phyloP scores from a whole-genome alignment of 2,329 filamentous ascomycete species.

The Phaeosphaeriaceae sp. region DNA sequence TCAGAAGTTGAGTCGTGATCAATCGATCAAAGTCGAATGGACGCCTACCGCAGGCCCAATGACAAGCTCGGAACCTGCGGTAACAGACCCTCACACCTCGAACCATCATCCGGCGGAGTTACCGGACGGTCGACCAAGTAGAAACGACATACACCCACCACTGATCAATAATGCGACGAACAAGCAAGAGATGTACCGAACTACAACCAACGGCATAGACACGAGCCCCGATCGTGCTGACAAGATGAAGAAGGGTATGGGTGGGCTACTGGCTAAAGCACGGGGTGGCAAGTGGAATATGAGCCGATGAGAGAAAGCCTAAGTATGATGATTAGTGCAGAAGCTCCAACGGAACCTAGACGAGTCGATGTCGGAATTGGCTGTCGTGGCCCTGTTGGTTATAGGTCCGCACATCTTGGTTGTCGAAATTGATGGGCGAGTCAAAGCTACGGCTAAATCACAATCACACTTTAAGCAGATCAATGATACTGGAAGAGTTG shows the following conservation, averaged over 20 bases:
- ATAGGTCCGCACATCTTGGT: no score
- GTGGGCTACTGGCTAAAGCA: constrained; percentile 14
- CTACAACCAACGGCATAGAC: constrained; percentile 3
- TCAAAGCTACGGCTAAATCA: no score
- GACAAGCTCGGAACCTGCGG: background rate
- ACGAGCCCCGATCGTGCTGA: constrained; percentile 10
- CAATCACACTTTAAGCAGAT: no score
- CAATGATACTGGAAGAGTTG: no score
- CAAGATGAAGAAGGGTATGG: constrained; percentile 13
- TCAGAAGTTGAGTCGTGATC: constrained; percentile 42
- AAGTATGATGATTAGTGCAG: background rate
- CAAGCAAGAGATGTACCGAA: constrained; percentile 2
- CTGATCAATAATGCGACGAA: background rate
- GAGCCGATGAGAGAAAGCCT: background rate
- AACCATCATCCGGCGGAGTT: constrained; percentile 25
- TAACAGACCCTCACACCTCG: constrained; percentile 11
- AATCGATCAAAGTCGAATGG: constrained; percentile 48
- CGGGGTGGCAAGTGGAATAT: constrained; percentile 16
- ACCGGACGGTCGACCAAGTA: constrained; percentile 11
- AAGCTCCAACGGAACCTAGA: background rate
- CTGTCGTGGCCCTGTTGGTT: background rate
- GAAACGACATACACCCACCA: background rate
- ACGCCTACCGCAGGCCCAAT: constrained; percentile 18
- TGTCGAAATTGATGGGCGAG: no score
- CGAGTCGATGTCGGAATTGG: background rate